These are phyloP conservation scores for Kwoniella europaea DNA, from an alignment of 768 basidiomycete species.

Conservation along the genomic window DNA sequence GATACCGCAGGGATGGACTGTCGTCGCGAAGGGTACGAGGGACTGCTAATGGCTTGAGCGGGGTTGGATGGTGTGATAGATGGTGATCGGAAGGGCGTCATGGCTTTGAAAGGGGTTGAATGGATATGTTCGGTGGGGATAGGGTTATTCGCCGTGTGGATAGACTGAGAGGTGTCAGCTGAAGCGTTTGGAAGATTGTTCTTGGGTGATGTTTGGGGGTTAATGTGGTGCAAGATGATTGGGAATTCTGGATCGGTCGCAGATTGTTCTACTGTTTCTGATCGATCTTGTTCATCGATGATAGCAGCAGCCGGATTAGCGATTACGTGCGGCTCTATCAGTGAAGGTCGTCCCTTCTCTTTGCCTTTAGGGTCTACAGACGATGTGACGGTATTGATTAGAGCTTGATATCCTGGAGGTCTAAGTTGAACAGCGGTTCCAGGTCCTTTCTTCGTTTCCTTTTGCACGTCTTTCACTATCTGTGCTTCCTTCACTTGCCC, in stretches of 20 bases:
- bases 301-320: background rate
- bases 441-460: background rate
- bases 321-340: background rate
- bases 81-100: background rate
- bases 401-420: slow-evolving; percentile 12
- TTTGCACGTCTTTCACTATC: background rate
- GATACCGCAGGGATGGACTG: background rate
- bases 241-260: background rate
- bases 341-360: background rate
- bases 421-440: slow-evolving; percentile 13
- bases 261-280: no score
- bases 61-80: background rate
- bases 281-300: background rate
- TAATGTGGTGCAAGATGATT: background rate
- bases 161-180: background rate
- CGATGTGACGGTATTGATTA: background rate
- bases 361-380: background rate
- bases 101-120: background rate
- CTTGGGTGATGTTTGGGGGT: background rate
- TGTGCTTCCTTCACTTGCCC: background rate
- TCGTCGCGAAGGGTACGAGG: background rate
- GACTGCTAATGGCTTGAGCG: background rate
- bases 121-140: background rate
- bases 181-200: background rate
- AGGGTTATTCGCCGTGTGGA: background rate